Evolutionary conservation across 345 rosid genomes (phyloP), one percentile per base, ranked within the genome.

Genomic region (Citrus hindsii): DNA sequence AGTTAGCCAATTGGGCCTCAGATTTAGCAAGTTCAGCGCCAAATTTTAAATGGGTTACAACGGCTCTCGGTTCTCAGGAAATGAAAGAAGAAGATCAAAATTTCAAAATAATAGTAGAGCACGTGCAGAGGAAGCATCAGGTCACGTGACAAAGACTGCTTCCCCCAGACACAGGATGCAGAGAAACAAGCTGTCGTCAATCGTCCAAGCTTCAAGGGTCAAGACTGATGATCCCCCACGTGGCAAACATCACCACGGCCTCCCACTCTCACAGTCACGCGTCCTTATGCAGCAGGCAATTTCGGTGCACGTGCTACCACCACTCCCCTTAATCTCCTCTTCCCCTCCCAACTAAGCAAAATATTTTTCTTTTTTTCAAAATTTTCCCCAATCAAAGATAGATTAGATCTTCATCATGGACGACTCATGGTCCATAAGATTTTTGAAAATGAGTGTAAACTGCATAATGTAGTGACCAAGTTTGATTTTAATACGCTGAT

Each of bases 161-260:
- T 64, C 60, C 56, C 67, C 9, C 4, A 12, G 48, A 3, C 48
- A 12, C 16, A 42, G 16, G 48, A 42, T 2, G 16, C 51, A 13
- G 51, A 46, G 51, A 46, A 12, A n/a, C 3, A 19, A 24, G 59
- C 27, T 66, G 67, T 67, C 53, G 60, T 48, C 79, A 63, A 28
- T 21, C 51, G 51, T 46, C 51, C 16, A 46, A 3, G 51, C 51
- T 46, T 3, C 51, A 12, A 28, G 21, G n/a, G 6, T 25, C 14
- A 37, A 33, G 61, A 33, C 22, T 33, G 10, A 2, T 40, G 61
- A 59, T 14, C 55, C 24, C 70, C 77, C 76, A 78, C 79, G 80
- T 77, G 84, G 81, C 83, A 69, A 68, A 77, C 83, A 79, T 82
- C 86, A 71, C 77, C 86, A 7, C 56, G 53, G 4, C 82, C 37